Evolutionary conservation across 495 filamentous ascomycete genomes (phyloP).

Genomic region (Hypoxylon cercidicola): DNA sequence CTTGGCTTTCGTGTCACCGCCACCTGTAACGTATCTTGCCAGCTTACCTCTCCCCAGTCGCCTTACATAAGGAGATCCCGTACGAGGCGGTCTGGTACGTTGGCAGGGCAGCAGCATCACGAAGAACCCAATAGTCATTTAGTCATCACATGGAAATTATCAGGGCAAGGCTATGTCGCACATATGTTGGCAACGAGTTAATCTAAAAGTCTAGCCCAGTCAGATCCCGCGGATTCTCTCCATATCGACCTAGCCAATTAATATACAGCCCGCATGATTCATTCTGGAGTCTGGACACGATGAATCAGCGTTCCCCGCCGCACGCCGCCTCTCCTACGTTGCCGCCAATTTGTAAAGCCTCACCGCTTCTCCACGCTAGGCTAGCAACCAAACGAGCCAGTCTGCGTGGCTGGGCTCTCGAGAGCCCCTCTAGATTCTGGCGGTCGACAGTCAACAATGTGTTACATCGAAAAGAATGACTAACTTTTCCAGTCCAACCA

Average conservation of each 20-base stretch:
- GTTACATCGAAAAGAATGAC: conserved; percentile 29
- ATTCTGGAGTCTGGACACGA: conserved; percentile 2
- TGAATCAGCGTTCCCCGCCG: conserved; percentile 33
- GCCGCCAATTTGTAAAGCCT: conserved; percentile 38
- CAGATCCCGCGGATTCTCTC: conserved; percentile 32
- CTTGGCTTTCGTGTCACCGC: conserved; percentile 25
- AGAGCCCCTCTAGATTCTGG: conserved; percentile 33
- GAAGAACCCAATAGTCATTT: conserved; percentile 14
- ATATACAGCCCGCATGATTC: conserved; percentile 39
- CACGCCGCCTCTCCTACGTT: conserved; percentile 8
- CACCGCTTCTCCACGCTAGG: conserved; percentile 33
- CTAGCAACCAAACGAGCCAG: conserved; percentile 17
- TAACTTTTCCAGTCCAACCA: conserved; percentile 18
- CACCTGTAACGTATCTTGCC: conserved; percentile 27
- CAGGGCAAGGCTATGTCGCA: background rate
- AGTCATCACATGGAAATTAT: conserved; percentile 32
- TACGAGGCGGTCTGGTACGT: conserved; percentile 12
- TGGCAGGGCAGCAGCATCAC: conserved; percentile 16
- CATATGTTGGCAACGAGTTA: conserved; percentile 6
- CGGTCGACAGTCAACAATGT: conserved; percentile 24
- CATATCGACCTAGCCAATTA: conserved; percentile 19
- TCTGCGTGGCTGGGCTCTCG: conserved; percentile 32
- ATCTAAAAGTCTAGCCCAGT: conserved; percentile 5
- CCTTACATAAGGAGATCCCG: background rate
- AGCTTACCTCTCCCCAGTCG: background rate